Conservation (phyloP, 768 basidiomycete genomes). For the Lactarius evosmus region DNA sequence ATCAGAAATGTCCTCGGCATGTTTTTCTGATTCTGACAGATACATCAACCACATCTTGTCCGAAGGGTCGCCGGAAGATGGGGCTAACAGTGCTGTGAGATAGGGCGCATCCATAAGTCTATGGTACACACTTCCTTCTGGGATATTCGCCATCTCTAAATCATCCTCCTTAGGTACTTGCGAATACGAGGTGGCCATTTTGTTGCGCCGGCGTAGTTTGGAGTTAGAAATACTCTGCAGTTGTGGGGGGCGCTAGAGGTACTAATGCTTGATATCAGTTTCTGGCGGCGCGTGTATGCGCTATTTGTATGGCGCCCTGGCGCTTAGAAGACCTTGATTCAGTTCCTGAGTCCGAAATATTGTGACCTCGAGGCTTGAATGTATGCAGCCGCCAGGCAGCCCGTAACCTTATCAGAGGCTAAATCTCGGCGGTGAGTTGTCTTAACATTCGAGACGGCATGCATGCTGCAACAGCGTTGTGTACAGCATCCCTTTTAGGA, state of each 20-base stretch:
- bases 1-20: slow-evolving; percentile 7
- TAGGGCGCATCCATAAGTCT: background rate
- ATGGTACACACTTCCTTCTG: background rate
- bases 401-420: background rate
- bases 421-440: background rate
- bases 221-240: background rate
- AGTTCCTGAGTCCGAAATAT: background rate
- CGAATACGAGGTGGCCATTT: background rate
- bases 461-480: background rate
- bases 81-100: background rate
- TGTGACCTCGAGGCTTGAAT: background rate
- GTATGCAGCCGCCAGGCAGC: background rate
- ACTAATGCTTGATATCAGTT: background rate
- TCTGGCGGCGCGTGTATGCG: background rate
- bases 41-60: slow-evolving; percentile 19
- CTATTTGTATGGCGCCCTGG: background rate
- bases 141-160: background rate
- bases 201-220: background rate
- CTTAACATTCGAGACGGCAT: background rate
- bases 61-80: background rate
- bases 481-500: background rate
- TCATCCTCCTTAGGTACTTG: background rate
- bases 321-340: background rate
- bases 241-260: background rate
- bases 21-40: slow-evolving; percentile 6